Evolutionary conservation across 768 basidiomycete genomes (phyloP).

Genomic region (Tulasnella calospora): DNA sequence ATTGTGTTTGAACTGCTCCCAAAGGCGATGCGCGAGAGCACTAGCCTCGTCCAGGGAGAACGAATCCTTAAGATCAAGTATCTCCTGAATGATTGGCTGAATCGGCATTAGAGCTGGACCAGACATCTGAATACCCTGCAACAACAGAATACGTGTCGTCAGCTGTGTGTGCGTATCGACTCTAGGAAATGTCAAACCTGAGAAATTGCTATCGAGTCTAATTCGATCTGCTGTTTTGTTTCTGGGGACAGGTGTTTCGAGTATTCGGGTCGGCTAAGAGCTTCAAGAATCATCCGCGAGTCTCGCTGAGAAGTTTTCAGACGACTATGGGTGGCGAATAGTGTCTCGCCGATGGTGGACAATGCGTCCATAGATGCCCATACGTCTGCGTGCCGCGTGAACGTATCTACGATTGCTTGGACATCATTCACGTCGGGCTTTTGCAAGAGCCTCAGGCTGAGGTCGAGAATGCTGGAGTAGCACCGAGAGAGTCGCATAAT

Average conservation of each 20-base stretch:
- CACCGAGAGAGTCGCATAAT: constrained; percentile 59
- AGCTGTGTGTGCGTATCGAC: neutral
- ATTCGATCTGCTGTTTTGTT: constrained; percentile 55
- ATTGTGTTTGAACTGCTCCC: constrained; percentile 76
- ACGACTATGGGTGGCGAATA: constrained; percentile 56
- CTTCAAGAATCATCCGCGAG: constrained; percentile 56
- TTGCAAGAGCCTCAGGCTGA: constrained; percentile 46
- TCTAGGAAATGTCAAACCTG: constrained; percentile 43
- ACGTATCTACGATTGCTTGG: constrained; percentile 59
- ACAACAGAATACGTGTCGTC: neutral
- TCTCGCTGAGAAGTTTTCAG: constrained; percentile 64
- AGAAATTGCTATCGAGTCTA: constrained; percentile 58
- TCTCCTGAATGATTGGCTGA: constrained; percentile 23
- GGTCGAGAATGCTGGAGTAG: constrained; percentile 63
- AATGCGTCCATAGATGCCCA: constrained; percentile 74
- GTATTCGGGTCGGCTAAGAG: constrained; percentile 39
- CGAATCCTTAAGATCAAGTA: constrained; percentile 3
- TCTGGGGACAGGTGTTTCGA: constrained; percentile 50
- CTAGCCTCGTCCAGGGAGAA: neutral
- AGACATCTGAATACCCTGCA: constrained; percentile 40
- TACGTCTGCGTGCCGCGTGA: constrained; percentile 65
- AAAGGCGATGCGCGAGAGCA: constrained; percentile 66
- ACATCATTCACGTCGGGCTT: constrained; percentile 52
- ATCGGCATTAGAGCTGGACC: constrained; percentile 45
- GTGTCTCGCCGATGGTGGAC: constrained; percentile 50